Conservation (phyloP, 2,329 filamentous ascomycete genomes). For the Dryadomyces quercivorus region DNA sequence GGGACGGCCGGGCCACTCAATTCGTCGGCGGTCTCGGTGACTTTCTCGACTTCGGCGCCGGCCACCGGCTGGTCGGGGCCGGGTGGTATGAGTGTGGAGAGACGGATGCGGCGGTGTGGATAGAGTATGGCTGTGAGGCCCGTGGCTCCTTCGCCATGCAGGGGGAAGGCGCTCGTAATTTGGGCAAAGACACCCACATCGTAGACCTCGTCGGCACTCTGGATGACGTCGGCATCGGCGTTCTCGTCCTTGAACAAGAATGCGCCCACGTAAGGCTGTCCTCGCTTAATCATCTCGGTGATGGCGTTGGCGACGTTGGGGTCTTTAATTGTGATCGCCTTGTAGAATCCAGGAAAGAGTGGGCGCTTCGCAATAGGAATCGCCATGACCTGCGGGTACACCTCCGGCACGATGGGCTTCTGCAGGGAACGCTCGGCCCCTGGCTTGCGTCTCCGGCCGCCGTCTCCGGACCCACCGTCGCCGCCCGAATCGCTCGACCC, state of each 20-base stretch:
- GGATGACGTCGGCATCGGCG: conserved; percentile 86
- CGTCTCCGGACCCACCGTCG: conserved; percentile 38
- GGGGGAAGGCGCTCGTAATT: conserved; percentile 90
- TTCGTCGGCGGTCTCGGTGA: background rate
- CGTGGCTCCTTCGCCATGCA: conserved; percentile 71
- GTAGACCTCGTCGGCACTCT: conserved; percentile 81
- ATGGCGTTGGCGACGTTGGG: conserved; percentile 85
- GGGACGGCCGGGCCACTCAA: conserved; percentile 28
- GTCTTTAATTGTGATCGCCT: conserved; percentile 93
- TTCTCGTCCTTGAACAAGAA: conserved; percentile 96
- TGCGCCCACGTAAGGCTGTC: conserved; percentile 92
- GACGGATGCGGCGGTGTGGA: conserved; percentile 85
- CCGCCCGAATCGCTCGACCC: conserved; percentile 24
- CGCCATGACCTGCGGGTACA: conserved; percentile 95
- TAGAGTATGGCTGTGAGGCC: conserved; percentile 90
- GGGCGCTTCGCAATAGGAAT: conserved; percentile 91
- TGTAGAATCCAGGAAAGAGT: conserved; percentile 96
- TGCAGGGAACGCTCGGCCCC: conserved; percentile 59
- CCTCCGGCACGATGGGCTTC: conserved; percentile 82
- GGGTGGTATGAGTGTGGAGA: conserved; percentile 72
- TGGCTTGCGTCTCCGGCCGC: conserved; percentile 59
- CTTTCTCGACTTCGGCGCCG: background rate
- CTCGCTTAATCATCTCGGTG: conserved; percentile 90
- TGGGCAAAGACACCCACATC: conserved; percentile 96
- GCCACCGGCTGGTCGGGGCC: conserved; percentile 25